Percentiles rank a stretch among this genome's conserved stretches.
phyloP scores from a whole-genome alignment of 2,329 filamentous ascomycete genomes.

The Penicillium griseofulvum region DNA sequence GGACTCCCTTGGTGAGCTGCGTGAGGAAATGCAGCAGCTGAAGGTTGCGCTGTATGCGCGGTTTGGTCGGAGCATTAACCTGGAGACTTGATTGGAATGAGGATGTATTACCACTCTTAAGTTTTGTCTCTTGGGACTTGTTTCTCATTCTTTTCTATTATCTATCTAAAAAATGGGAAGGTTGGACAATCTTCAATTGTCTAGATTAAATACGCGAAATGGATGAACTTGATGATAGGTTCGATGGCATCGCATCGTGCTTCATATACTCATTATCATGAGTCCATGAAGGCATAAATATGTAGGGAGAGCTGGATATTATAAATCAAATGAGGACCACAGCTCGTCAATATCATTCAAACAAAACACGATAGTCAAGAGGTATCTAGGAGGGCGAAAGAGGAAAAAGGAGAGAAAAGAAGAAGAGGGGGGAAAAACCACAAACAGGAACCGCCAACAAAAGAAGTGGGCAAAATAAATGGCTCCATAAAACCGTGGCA shows the following conservation, averaged over 20 bases:
- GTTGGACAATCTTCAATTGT: neutral
- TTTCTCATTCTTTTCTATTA: neutral
- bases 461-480: conserved; percentile 8
- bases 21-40: conserved; percentile 82
- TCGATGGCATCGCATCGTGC: neutral
- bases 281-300: neutral
- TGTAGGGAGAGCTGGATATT: neutral
- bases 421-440: neutral
- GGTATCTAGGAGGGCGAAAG: conserved; percentile 23
- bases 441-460: neutral
- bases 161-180: neutral
- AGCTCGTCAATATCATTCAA: conserved; percentile 24
- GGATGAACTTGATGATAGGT: neutral
- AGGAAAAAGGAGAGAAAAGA: neutral
- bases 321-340: conserved; percentile 4
- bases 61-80: conserved; percentile 94
- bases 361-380: conserved; percentile 15
- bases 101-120: neutral
- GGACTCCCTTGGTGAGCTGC: conserved; percentile 69
- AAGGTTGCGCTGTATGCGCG: conserved; percentile 92
- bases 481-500: conserved; percentile 7
- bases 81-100: conserved; percentile 66
- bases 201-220: neutral
- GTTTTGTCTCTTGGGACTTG: neutral
- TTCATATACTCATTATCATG: neutral